phyloP scores from a whole-genome alignment of 192 early-diverging fungal genomes.

The Gonapodya sp. region DNA sequence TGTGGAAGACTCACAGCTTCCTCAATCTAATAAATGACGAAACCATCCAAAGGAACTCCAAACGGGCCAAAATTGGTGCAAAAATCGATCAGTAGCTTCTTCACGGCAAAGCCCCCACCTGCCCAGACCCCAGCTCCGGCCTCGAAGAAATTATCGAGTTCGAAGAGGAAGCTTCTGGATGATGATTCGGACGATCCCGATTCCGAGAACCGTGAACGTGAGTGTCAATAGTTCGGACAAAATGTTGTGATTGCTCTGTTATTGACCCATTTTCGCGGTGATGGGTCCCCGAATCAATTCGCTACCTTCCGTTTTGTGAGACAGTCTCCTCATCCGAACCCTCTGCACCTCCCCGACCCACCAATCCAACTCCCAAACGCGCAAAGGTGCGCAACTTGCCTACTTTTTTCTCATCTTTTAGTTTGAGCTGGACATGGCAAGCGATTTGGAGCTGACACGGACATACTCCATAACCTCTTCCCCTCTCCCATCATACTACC shows the following conservation, averaged over 20 bases:
- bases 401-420: too few relatives aligned
- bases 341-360: not conserved
- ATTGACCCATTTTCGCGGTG: not conserved
- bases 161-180: not conserved
- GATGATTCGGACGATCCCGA: slow-evolving; percentile 6
- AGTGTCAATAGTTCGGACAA: not conserved
- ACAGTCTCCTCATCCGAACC: not conserved
- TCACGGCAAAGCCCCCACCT: slow-evolving; percentile 12
- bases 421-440: too few relatives aligned
- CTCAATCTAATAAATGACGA: too few relatives aligned
- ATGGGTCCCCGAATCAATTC: not conserved
- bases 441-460: too few relatives aligned
- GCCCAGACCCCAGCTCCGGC: not conserved
- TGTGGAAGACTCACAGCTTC: too few relatives aligned
- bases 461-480: not conserved
- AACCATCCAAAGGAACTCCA: slow-evolving; percentile 19
- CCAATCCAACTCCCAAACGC: not conserved
- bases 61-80: slow-evolving; percentile 9
- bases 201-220: slow-evolving; percentile 4
- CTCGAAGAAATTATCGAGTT: not conserved
- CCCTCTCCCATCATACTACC: not conserved
- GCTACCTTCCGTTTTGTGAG: too few relatives aligned
- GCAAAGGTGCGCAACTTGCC: not conserved
- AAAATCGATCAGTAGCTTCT: slow-evolving; percentile 16
- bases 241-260: not conserved